Conservation (phyloP, 805 yeast species). For the Lipomyces sp. region DNA sequence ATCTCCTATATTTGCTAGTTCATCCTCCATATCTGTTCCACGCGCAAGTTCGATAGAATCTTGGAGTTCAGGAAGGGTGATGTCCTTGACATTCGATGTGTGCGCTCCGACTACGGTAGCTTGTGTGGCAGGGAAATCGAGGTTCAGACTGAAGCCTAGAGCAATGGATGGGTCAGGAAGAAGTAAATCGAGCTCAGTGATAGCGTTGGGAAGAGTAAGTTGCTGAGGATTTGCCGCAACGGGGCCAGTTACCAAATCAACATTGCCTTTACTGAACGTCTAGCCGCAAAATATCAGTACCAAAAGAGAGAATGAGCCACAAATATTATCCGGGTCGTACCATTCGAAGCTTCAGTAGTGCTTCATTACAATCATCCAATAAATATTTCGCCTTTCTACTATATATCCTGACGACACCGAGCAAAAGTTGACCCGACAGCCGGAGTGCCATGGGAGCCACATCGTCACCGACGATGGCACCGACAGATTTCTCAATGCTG, state of each 20-base stretch:
- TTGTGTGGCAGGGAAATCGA: constrained; percentile 39
- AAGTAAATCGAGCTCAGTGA: constrained; percentile 71
- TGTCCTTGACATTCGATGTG: constrained; percentile 34
- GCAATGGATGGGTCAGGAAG: constrained; percentile 41
- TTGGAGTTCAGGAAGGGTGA: constrained; percentile 49
- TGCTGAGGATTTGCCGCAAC: constrained; percentile 63
- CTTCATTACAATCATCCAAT: constrained; percentile 81
- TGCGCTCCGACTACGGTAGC: constrained; percentile 30
- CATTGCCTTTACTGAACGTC: constrained; percentile 46
- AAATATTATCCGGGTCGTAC: constrained; percentile 33
- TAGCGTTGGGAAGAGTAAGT: constrained; percentile 72
- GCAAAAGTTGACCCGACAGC: constrained; percentile 80
- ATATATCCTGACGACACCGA: constrained; percentile 86
- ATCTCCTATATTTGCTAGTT: constrained; percentile 45
- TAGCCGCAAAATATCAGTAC: background rate
- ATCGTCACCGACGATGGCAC: constrained; percentile 60
- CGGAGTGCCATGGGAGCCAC: constrained; percentile 73
- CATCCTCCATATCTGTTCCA: constrained; percentile 46
- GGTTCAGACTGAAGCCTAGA: constrained; percentile 36
- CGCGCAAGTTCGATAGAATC: constrained; percentile 73
- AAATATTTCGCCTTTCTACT: constrained; percentile 82
- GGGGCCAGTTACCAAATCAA: constrained; percentile 62
- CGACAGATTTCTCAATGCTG: constrained; percentile 67
- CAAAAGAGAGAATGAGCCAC: background rate
- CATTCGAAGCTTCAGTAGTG: constrained; percentile 69